Conservation (phyloP, 164 flowering plant species). For the Magnolia changhungtana region DNA sequence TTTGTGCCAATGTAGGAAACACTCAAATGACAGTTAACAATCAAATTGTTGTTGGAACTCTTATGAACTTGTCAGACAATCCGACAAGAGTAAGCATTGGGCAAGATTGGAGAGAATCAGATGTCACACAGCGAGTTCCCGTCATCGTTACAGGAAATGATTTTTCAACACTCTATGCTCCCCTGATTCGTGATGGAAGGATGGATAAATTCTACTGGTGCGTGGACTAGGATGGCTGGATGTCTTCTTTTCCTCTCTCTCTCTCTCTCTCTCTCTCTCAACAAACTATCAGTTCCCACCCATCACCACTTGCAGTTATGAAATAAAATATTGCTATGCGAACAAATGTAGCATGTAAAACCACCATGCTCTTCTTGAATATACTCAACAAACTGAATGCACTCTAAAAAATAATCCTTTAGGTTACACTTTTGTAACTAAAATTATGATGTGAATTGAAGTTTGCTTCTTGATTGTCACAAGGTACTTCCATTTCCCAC, state of each 20-base stretch:
- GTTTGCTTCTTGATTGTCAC: no score
- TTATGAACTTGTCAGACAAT: constrained; percentile 91
- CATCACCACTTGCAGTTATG: no score
- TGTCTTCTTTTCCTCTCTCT: not conserved
- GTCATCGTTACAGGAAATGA: constrained; percentile 92
- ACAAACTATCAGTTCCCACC: no score
- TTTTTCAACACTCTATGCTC: constrained; percentile 84
- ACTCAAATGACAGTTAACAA: constrained; percentile 98
- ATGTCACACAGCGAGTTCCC: constrained; percentile 73
- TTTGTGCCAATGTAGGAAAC: constrained; percentile 46
- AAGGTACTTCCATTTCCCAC: no score
- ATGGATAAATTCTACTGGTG: constrained; percentile 98
- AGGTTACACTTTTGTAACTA: no score
- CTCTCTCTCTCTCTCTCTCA: no score
- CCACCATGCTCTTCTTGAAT: no score
- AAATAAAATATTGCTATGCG: no score
- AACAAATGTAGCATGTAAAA: no score
- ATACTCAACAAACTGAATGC: no score
- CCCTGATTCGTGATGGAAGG: constrained; percentile 96
- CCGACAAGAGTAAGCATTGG: constrained; percentile 95
- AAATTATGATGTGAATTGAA: no score
- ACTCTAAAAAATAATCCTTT: no score
- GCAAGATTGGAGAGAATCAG: constrained; percentile 86
- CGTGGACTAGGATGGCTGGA: not conserved
- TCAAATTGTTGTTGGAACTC: constrained; percentile 89